Percentiles rank a stretch among this genome's conserved stretches.
These are phyloP conservation scores for Plantago major DNA, from an alignment of 257 asterid species.

Conservation along the genomic window DNA sequence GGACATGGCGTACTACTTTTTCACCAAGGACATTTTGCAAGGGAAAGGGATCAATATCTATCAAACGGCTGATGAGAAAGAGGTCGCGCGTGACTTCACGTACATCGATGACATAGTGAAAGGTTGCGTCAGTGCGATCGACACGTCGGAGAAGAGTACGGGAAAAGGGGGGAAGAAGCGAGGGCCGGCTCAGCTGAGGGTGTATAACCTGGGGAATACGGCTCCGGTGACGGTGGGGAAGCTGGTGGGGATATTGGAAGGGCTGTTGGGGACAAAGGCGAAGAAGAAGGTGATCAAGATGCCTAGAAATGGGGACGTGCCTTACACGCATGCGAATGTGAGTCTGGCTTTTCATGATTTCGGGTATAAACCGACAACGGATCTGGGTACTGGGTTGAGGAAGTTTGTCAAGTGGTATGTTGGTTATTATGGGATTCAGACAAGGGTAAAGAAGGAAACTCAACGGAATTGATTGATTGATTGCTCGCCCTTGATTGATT, in stretches of 20 bases:
- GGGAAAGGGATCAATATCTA: slow-evolving; percentile 65
- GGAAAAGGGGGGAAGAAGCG: slow-evolving; percentile 87
- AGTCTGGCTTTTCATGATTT: slow-evolving; percentile 77
- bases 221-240: slow-evolving; percentile 91
- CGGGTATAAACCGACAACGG: slow-evolving; percentile 91
- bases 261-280: slow-evolving; percentile 51
- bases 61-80: slow-evolving; percentile 62
- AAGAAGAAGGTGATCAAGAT: slow-evolving; percentile 67
- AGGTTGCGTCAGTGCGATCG: slow-evolving; percentile 87
- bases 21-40: slow-evolving; percentile 78
- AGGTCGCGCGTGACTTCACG: slow-evolving; percentile 99
- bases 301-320: slow-evolving; percentile 98
- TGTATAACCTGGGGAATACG: slow-evolving; percentile 86
- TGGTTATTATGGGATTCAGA: slow-evolving; percentile 70
- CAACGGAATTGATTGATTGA: neutral
- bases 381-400: slow-evolving; percentile 67
- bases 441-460: slow-evolving; percentile 67
- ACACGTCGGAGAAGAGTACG: slow-evolving; percentile 97
- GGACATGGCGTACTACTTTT: slow-evolving; percentile 92
- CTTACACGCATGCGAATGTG: slow-evolving; percentile 90
- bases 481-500: too few relatives aligned
- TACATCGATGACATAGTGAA: slow-evolving; percentile 85
- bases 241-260: slow-evolving; percentile 73
- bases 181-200: slow-evolving; percentile 81
- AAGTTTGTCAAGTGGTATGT: slow-evolving; percentile 90